These are phyloP conservation scores for Boeremia lycopersici DNA, from an alignment of 2,329 filamentous ascomycete species.

Conservation along the genomic window DNA sequence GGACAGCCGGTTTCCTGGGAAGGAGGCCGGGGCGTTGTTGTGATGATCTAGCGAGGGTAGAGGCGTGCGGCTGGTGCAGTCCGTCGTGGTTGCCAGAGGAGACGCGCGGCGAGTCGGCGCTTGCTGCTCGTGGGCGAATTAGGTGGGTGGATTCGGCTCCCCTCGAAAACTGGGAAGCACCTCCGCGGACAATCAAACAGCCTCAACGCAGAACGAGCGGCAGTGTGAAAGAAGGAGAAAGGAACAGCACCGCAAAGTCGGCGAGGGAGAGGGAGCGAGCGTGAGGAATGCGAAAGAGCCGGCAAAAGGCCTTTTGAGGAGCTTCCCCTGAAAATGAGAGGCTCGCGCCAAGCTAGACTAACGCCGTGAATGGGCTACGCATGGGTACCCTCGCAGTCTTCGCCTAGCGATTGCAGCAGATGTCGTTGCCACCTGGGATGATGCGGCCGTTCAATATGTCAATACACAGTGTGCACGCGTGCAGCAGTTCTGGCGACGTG, in stretches of 20 bases:
- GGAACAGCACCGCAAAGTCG: conserved; percentile 15
- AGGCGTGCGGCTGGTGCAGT: conserved; percentile 24
- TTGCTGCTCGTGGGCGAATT: conserved; percentile 26
- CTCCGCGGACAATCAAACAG: conserved; percentile 19
- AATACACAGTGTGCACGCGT: conserved; percentile 3
- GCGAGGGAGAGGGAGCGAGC: conserved; percentile 39
- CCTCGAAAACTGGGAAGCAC: conserved; percentile 21
- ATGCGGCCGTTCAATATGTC: neutral
- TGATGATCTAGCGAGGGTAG: conserved; percentile 36
- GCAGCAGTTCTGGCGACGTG: neutral
- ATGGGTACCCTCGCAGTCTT: conserved; percentile 35
- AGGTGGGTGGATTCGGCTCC: conserved; percentile 33
- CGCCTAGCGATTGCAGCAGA: conserved; percentile 19
- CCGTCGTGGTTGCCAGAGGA: conserved; percentile 38
- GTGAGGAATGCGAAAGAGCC: conserved; percentile 39
- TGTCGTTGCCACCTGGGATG: conserved; percentile 25
- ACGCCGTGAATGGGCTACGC: conserved; percentile 28
- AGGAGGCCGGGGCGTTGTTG: conserved; percentile 21
- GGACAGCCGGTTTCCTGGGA: conserved; percentile 6
- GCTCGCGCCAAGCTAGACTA: conserved; percentile 34
- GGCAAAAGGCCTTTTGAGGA: conserved; percentile 39
- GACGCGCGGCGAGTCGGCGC: conserved; percentile 42
- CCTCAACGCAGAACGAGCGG: conserved; percentile 40
- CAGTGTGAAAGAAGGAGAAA: conserved; percentile 30
- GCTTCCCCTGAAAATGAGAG: conserved; percentile 41